Evolutionary conservation across 1,284 basidiomycete species (phyloP), one percentile per base, ranked within the genome.

Genomic region (Macrocybe sp.): DNA sequence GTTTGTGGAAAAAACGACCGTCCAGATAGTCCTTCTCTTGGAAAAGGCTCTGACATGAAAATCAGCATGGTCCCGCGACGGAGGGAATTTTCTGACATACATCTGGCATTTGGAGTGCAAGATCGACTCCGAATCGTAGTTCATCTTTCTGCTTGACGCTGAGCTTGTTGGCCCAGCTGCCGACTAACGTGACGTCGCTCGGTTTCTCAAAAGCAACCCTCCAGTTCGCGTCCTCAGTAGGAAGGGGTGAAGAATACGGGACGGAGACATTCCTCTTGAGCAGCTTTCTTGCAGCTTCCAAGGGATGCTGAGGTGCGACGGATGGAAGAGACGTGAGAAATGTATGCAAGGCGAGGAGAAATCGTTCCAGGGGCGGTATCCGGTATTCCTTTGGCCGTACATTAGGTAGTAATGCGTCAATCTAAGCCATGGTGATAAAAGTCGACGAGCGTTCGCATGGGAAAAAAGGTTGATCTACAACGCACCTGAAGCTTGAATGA

Each of bases 1-100:
- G 22, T n/a, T 99, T 99, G 64, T 96, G 88, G 62, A 96, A 95
- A 67, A 91, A 95, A 12, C 97, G 82, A 33, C 83, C 81, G 61
- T 95, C 89, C 47, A 94, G 72, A 55, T 94, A 91, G 63, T 99
- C 96, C 64, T 98, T 99, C 57, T 95, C 90, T 68, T 97, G 92
- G 59, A 99, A 94, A 28, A 97, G 68, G 39, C 58, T 61, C 83
- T 92, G 58, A 3, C 52, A 3, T n/a, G 9, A 32, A 30, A 40
- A 12, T 30, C 33, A 53, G 22, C 39, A 39, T 10, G n/a, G 49
- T 47, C 43, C 48, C 16, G 14, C 14, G 29, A 7, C 28, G 43
- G 7, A 45, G 36, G 46, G 14, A 41, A 16, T 33, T 10, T 41
- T 14, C 29, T 46, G 35, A 60, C 87, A 57, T 58, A 92, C 92